Evolutionary conservation across 2,329 filamentous ascomycete genomes (phyloP), one percentile per base, ranked within the genome.

Genomic region (Monilinia vaccinii-corymbosi): DNA sequence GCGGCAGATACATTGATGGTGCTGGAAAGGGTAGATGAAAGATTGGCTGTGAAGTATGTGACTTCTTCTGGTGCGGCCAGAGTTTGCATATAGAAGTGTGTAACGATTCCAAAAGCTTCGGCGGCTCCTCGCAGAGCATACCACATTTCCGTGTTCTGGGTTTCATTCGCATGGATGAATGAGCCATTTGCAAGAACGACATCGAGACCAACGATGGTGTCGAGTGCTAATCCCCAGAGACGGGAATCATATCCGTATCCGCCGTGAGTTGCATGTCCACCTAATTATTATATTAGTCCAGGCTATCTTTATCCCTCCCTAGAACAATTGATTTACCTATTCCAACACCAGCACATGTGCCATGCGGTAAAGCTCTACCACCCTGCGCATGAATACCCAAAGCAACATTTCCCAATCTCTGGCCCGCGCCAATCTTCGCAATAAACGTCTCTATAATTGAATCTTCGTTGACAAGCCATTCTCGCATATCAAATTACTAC

Each of bases 371-470:
- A 1, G 72, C 76, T 14, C 70, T 66, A 58, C 69, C 65, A 1
- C 71, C 72, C 46, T 72, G 68, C n/a, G 67, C 60, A 52, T 71
- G 75, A 1, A 79, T 63, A 4, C 66, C 66, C 1, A 61, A 56
- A 6, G 76, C 76, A 13, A 79, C 65, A 48, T 76, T 74, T 4
- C 77, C 78, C 2, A 79, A 66, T 28, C 76, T 68, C 11, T 73
- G 68, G 2, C 77, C 77, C 2, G 71, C 71, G 2, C 74, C 74
- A 14, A 79, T 73, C 16, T 64, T 64, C 5, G 61, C 66, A 55
- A 68, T 58, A n/a, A 40, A 61, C 13, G 62, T 62, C 31, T 47
- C 63, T 62, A 6, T 1, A 18, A 18, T 7, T 9, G 1, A 18
- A 21, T 3, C 2, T 28, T 21, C 11, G 7, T 58, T 28, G 44